Conservation (phyloP, 257 asterid genomes). For the Plantago elongata region DNA sequence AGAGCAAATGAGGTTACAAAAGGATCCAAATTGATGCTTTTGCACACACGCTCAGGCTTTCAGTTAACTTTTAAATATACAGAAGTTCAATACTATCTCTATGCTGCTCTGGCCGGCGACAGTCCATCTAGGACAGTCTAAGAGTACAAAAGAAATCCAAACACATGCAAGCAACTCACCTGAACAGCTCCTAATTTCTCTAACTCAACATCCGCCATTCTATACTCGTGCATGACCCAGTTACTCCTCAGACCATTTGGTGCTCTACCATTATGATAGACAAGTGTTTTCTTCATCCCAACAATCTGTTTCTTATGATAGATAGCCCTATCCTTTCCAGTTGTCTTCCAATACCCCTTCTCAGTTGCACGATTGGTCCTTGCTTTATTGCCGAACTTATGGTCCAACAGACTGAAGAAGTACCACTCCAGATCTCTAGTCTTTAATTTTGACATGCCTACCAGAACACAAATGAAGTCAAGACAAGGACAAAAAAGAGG, state of each 20-base stretch:
- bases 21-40: background rate
- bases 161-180: conserved; percentile 39
- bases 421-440: conserved; percentile 93
- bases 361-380: conserved; percentile 90
- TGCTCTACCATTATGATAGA: conserved; percentile 90
- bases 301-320: conserved; percentile 45
- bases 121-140: conserved; percentile 18
- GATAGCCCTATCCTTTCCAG: conserved; percentile 87
- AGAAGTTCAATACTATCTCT: conserved; percentile 20
- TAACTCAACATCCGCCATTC: conserved; percentile 51
- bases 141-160: conserved; percentile 13
- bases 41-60: no score
- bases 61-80: conserved; percentile 20
- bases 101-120: conserved; percentile 20
- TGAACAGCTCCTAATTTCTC: conserved; percentile 56
- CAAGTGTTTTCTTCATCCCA: conserved; percentile 96
- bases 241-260: conserved; percentile 85
- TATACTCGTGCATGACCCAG: conserved; percentile 99
- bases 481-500: no score
- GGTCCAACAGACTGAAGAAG: conserved; percentile 79
- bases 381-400: conserved; percentile 81
- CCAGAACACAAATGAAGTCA: background rate
- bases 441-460: conserved; percentile 71
- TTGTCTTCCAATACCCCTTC: conserved; percentile 92
- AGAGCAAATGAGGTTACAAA: no score